Evolutionary conservation across 805 yeast genomes (phyloP).

Genomic region (Spathaspora arborariae): DNA sequence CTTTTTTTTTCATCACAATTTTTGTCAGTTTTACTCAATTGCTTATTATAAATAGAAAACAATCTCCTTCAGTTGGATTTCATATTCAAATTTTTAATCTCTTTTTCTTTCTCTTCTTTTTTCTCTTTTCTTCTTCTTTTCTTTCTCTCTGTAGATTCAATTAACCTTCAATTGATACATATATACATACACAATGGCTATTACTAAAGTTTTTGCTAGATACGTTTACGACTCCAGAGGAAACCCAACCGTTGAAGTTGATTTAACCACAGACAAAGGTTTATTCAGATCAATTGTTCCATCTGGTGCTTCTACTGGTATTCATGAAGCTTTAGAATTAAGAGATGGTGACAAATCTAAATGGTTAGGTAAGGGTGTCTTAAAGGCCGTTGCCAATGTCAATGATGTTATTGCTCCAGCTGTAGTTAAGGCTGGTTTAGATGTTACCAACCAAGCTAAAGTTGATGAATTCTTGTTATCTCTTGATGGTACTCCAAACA

Average conservation of each 20-base stretch:
- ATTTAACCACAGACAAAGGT: slow-evolving; percentile 88
- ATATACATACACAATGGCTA: slow-evolving; percentile 55
- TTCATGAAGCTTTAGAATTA: slow-evolving; percentile 97
- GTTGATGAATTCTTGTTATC: slow-evolving; percentile 80
- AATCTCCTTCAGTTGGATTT: slow-evolving; percentile 1
- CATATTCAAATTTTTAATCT: neutral
- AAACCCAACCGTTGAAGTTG: slow-evolving; percentile 99
- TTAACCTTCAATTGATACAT: slow-evolving; percentile 4
- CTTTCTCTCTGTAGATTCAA: slow-evolving; percentile 4
- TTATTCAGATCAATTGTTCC: slow-evolving; percentile 96
- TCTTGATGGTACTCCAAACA: slow-evolving; percentile 97
- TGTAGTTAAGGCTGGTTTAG: slow-evolving; percentile 71
- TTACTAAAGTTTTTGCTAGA: slow-evolving; percentile 87
- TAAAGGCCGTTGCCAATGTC: slow-evolving; percentile 95
- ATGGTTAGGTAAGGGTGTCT: slow-evolving; percentile 99
- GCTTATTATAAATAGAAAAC: neutral
- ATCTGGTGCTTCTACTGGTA: slow-evolving; percentile 99
- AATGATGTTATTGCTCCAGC: slow-evolving; percentile 95
- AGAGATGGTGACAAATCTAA: slow-evolving; percentile 97
- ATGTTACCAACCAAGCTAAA: slow-evolving; percentile 81
- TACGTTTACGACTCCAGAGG: slow-evolving; percentile 99
- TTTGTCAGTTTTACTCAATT: neutral
- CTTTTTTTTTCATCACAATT: neutral
- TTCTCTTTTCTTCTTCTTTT: slow-evolving; percentile 3
- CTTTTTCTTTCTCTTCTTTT: slow-evolving; percentile 4